Evolutionary conservation across 768 basidiomycete species (phyloP), one percentile per base, ranked within the genome.

Genomic region (Mycena floridula): DNA sequence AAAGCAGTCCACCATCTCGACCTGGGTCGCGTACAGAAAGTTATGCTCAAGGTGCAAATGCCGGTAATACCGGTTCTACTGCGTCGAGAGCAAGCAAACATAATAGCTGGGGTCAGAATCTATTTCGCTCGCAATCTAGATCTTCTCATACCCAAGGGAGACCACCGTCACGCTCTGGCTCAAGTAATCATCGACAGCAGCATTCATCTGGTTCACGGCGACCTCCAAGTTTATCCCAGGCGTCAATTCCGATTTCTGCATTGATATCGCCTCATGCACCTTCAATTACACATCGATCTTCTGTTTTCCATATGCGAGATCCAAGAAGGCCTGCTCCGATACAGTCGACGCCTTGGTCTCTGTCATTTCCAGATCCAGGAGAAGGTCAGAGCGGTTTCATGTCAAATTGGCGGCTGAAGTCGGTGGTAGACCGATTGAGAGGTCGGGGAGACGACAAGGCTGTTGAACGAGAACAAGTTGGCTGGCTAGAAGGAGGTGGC

Each of bases 201-300:
- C 57, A 35, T 40, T n/a, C n/a, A 54, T 27, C 50, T 13, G 51
- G 16, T 48, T 47, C 40, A 39, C 48, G 22, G 36, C 23, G 55
- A 47, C 40, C 47, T 54, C 13, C 51, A 52, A 84, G 81, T 55
- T 63, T 82, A 46, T 85, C 85, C 3, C 79, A 82, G 56, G 67
- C 72, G 11, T 89, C 86, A n/a, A 83, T 90, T 18, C 87, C 87
- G 3, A 76, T 90, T 44, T 83, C 82, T 30, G 87, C 87, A 3
- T 67, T 88, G 50, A 73, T 90, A 35, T 81, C 85, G 3, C 86
- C 87, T 0, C 85, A 85, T 54, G 85, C 83, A 21, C 87, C 85
- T 4, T 89, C 87, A 7, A 54, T 90, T 28, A 64, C 69, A 27
- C 50, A 51, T n/a, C 70, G 66, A 37, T 79, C 79, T 11, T 62